Conservation (phyloP, 1,139 yeast genomes). For the Meyerozyma guilliermondii region DNA sequence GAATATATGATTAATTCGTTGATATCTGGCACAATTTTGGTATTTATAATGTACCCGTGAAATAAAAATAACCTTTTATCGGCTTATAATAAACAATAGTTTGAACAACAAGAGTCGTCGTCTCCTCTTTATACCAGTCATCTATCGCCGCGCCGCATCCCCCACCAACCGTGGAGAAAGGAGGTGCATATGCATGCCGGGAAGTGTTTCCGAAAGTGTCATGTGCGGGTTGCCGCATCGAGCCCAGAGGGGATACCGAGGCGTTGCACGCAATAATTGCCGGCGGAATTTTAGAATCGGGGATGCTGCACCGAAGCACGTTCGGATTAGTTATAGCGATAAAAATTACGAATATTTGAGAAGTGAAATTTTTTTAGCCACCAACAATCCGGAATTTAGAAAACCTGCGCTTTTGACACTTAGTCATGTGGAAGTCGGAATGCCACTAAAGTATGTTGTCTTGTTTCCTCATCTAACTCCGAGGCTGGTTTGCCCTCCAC, state of each 20-base stretch:
- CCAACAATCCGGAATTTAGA: no score
- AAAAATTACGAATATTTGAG: no score
- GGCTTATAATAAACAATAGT: not conserved
- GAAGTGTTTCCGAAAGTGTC: not conserved
- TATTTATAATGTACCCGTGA: not conserved
- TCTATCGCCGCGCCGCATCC: slow-evolving; percentile 2
- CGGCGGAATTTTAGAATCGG: not conserved
- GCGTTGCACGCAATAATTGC: not conserved
- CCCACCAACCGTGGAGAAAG: not conserved
- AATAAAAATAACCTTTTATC: not conserved
- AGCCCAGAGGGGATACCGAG: not conserved
- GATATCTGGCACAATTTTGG: not conserved
- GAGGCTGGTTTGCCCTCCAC: no score
- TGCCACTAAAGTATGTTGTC: no score
- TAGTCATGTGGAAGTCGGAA: no score
- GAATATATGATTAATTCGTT: not conserved
- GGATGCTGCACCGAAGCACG: not conserved
- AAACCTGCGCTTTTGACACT: no score
- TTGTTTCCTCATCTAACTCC: no score
- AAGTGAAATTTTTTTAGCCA: no score
- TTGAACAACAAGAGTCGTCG: not conserved
- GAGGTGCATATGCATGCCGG: slow-evolving; percentile 2
- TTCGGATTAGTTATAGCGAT: no score
- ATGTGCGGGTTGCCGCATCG: not conserved
- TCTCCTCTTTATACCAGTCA: slow-evolving; percentile 1